Conservation (phyloP, 2,329 filamentous ascomycete species). For the Aschersonia sp. region DNA sequence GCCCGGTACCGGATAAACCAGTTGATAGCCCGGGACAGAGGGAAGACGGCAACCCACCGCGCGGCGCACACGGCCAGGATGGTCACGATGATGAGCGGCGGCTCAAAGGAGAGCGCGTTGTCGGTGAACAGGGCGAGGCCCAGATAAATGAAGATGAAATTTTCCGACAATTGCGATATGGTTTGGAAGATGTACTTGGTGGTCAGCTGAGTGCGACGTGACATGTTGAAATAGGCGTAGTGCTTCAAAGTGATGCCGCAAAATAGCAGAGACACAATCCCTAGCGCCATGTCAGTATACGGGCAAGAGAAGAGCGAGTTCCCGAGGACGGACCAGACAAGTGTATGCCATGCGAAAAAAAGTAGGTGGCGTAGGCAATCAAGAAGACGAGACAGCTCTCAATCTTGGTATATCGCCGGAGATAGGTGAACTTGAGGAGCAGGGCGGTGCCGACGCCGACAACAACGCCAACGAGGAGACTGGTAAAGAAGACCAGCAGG, state of each 20-base stretch:
- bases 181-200: slow-evolving; percentile 97
- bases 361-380: slow-evolving; percentile 92
- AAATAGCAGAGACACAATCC: slow-evolving; percentile 91
- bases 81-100: slow-evolving; percentile 86
- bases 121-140: slow-evolving; percentile 92
- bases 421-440: slow-evolving; percentile 84
- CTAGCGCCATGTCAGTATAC: slow-evolving; percentile 24
- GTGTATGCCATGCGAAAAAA: slow-evolving; percentile 89
- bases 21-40: slow-evolving; percentile 78
- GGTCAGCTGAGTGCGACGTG: slow-evolving; percentile 85
- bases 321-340: slow-evolving; percentile 63
- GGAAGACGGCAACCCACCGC: slow-evolving; percentile 88
- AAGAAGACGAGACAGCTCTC: slow-evolving; percentile 90
- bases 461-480: slow-evolving; percentile 72
- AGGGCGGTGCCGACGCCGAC: slow-evolving; percentile 81
- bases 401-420: slow-evolving; percentile 85
- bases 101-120: slow-evolving; percentile 75
- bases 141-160: slow-evolving; percentile 99
- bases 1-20: slow-evolving; percentile 83
- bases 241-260: slow-evolving; percentile 98
- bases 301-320: not conserved
- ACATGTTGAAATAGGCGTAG: slow-evolving; percentile 99
- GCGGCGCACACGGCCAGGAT: slow-evolving; percentile 84
- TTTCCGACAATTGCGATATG: slow-evolving; percentile 87
- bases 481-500: slow-evolving; percentile 90